phyloP scores from a whole-genome alignment of 2,329 filamentous ascomycete species.

The Cordyceps cateniannulata region DNA sequence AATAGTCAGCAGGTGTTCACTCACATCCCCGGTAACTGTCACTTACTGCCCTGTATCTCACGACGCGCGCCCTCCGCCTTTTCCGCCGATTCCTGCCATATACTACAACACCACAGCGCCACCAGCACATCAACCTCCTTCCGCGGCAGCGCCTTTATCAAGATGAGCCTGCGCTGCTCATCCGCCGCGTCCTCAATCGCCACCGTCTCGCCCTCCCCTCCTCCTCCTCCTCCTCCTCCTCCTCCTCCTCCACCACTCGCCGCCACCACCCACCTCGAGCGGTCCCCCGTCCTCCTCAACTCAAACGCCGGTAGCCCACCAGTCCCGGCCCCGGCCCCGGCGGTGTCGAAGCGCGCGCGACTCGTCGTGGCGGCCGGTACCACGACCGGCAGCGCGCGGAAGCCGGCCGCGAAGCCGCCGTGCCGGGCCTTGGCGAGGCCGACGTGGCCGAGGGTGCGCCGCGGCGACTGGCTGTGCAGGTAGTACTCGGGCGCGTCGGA shows the following conservation, averaged over 20 bases:
- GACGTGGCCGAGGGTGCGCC: constrained; percentile 3
- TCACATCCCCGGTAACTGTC: too few relatives aligned
- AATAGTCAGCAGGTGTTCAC: neutral
- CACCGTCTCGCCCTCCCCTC: neutral
- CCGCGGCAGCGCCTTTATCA: neutral
- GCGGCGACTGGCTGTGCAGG: constrained; percentile 3
- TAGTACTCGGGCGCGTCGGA: neutral
- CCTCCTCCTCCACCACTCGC: neutral
- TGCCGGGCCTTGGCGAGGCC: neutral
- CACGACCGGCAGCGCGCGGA: neutral
- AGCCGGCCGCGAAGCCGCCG: neutral
- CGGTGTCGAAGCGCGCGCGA: neutral
- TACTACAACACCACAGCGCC: constrained; percentile 2
- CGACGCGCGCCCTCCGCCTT: neutral
- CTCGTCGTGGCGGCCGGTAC: neutral
- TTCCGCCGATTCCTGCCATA: neutral
- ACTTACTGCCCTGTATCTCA: neutral
- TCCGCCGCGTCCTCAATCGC: neutral
- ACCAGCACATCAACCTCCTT: constrained; percentile 5
- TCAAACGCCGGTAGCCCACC: neutral
- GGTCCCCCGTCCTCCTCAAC: neutral
- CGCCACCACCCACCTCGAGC: neutral
- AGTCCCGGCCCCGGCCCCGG: too few relatives aligned
- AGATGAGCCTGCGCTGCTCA: neutral
- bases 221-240: neutral